Conservation (phyloP, 1,139 yeast species). For the Geotrichum citri-aurantii region DNA sequence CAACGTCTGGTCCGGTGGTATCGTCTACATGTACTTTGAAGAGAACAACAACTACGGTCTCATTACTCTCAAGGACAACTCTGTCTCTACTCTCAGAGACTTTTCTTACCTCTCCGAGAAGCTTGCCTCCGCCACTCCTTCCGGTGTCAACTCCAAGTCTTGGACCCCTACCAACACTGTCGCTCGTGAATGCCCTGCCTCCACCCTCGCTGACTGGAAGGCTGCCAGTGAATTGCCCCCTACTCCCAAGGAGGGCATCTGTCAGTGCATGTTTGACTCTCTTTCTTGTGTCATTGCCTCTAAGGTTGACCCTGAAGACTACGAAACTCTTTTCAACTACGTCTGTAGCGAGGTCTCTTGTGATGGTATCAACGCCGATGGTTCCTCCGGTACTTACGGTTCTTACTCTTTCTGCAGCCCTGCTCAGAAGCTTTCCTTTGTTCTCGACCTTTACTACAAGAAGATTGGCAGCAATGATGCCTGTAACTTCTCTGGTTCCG, state of each 20-base stretch:
- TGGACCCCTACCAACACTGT: slow-evolving; percentile 47
- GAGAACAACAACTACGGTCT: slow-evolving; percentile 86
- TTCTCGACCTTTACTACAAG: slow-evolving; percentile 53
- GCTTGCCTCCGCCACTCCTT: not conserved
- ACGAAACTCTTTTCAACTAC: slow-evolving; percentile 48
- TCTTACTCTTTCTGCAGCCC: slow-evolving; percentile 36
- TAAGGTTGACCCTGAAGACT: slow-evolving; percentile 44
- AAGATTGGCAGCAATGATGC: slow-evolving; percentile 41
- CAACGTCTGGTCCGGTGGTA: slow-evolving; percentile 82
- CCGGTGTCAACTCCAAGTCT: slow-evolving; percentile 5
- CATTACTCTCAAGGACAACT: slow-evolving; percentile 42
- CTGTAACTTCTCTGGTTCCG: slow-evolving; percentile 57
- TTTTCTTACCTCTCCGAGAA: slow-evolving; percentile 37
- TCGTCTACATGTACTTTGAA: slow-evolving; percentile 85
- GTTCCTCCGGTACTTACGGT: slow-evolving; percentile 47
- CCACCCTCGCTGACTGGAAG: slow-evolving; percentile 45
- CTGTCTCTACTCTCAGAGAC: slow-evolving; percentile 56
- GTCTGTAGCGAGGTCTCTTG: slow-evolving; percentile 40
- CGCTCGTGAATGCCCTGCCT: slow-evolving; percentile 47
- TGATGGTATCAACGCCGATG: slow-evolving; percentile 11
- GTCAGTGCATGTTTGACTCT: slow-evolving; percentile 50
- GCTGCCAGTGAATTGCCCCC: slow-evolving; percentile 59
- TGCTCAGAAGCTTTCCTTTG: slow-evolving; percentile 57
- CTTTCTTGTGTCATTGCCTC: slow-evolving; percentile 43
- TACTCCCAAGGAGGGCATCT: slow-evolving; percentile 55